Percentiles rank a stretch among this genome's conserved stretches.
These are phyloP conservation scores for Flaveria brownii DNA, from an alignment of 129 eudicot genomes.

Conservation along the genomic window DNA sequence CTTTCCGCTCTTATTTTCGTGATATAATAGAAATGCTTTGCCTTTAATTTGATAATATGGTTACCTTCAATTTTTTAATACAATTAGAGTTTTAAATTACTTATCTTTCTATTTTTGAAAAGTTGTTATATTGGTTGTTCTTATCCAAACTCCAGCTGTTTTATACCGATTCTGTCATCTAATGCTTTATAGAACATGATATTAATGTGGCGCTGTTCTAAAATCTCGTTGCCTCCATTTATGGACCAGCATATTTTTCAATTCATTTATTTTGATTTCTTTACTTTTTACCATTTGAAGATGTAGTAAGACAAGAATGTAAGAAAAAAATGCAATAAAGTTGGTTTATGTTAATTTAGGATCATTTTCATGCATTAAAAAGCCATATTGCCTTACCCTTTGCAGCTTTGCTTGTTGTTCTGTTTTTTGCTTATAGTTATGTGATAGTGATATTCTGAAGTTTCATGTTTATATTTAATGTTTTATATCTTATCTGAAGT, in stretches of 20 bases:
- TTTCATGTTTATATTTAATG: no score
- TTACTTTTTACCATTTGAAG: conserved; percentile 26
- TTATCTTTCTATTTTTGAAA: conserved; percentile 19
- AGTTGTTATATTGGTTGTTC: conserved; percentile 20
- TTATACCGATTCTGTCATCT: conserved; percentile 13
- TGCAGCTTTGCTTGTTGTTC: neutral
- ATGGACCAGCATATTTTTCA: conserved; percentile 14
- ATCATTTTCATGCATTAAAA: conserved; percentile 13
- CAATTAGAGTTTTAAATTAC: conserved; percentile 1
- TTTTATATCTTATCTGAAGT: no score
- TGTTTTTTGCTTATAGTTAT: no score
- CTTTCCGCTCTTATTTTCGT: neutral
- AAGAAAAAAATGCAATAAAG: conserved; percentile 2
- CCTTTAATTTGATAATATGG: conserved; percentile 20
- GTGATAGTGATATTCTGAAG: no score
- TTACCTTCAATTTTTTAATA: conserved; percentile 13
- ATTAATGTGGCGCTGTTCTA: conserved; percentile 3
- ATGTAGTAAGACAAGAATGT: conserved; percentile 18
- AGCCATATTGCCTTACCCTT: conserved; percentile 20
- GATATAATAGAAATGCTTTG: neutral
- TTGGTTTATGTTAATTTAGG: neutral
- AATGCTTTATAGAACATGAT: conserved; percentile 18
- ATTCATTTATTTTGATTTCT: neutral
- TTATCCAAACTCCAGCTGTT: conserved; percentile 27
- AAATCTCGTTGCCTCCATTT: conserved; percentile 18